Evolutionary conservation across 352 stramenopile species (phyloP), one percentile per base, ranked within the genome.

Genomic region (Albugo candida): DNA sequence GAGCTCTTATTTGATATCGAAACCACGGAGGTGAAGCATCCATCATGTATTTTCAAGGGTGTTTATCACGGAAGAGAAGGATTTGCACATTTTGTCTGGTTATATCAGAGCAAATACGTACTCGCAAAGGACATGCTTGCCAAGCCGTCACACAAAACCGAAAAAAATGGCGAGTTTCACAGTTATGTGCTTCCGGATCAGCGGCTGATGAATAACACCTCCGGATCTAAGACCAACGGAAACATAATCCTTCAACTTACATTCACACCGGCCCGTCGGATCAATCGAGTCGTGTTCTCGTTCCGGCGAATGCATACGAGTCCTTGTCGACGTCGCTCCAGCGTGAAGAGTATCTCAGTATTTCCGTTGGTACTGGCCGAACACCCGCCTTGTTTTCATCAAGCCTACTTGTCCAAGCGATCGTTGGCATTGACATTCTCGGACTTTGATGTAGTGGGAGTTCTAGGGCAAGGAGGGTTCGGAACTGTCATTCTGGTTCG

Each of bases 41-140:
- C 75, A 39, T 83, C 70, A 34, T 88, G 75, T 35, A 75, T 91
- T 37, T 92, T 85, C 59, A 87, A 92, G 56, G 78, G 78, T 41
- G 74, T 86, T 19, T 92, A 88, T 60, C 75, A 92, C 48, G 78
- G 73, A 39, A 72, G 78, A 11, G 78, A 92, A 55, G 78, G 78
- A 6, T 79, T 92, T 45, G 78, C 86, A 44, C 73, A 92, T 49
- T 92, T 88, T 53, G 58, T 74, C 17, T 65, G 75, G 52, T 55
- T 92, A 20, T 92, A 84, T 45, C 55, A 63, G 40, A 87, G 63
- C 59, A 88, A 84, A 58, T 92, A 87, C 52, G 19, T 81, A 37
- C 59, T 89, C 18, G 64, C 61, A 1, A 68, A 52, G 11, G 63
- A 84, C 48, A 52, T 64, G 35, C 24, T 10, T 31, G 24, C 24